Conservation (phyloP, 805 yeast species). For the Yamadazyma sp. region DNA sequence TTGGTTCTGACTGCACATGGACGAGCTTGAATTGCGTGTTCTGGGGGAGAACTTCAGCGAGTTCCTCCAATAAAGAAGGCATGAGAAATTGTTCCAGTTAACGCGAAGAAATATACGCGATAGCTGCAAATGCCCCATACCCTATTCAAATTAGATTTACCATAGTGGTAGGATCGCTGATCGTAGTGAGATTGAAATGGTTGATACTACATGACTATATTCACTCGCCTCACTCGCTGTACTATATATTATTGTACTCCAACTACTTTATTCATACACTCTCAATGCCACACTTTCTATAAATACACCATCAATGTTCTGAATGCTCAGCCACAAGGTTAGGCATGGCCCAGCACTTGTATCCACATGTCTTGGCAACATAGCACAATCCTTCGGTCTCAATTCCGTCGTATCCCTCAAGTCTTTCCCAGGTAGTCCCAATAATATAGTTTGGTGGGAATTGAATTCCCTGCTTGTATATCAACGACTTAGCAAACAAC, state of each 20-base stretch:
- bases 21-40: constrained; percentile 20
- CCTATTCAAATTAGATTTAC: no score
- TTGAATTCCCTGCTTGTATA: constrained; percentile 46
- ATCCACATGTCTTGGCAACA: constrained; percentile 44
- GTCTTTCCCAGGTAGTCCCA: constrained; percentile 48
- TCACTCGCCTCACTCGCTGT: no score
- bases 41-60: constrained; percentile 19
- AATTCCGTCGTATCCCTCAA: constrained; percentile 54
- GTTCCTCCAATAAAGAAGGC: neutral
- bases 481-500: constrained; percentile 41
- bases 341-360: constrained; percentile 51
- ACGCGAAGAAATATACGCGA: no score
- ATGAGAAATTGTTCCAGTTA: no score
- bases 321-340: constrained; percentile 43
- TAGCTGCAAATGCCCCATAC: no score
- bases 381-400: constrained; percentile 57
- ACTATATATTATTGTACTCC: neutral
- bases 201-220: no score
- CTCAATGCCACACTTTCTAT: neutral
- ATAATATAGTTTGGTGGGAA: constrained; percentile 47
- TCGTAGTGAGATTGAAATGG: no score
- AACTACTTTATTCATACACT: neutral
- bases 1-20: constrained; percentile 26
- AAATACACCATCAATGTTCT: neutral
- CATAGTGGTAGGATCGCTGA: no score